A percentile compares a stretch with the other conserved stretches of the same genome.
Evolutionary conservation across 106 monocot genomes (phyloP).

Genomic region (Posidonia australis): DNA sequence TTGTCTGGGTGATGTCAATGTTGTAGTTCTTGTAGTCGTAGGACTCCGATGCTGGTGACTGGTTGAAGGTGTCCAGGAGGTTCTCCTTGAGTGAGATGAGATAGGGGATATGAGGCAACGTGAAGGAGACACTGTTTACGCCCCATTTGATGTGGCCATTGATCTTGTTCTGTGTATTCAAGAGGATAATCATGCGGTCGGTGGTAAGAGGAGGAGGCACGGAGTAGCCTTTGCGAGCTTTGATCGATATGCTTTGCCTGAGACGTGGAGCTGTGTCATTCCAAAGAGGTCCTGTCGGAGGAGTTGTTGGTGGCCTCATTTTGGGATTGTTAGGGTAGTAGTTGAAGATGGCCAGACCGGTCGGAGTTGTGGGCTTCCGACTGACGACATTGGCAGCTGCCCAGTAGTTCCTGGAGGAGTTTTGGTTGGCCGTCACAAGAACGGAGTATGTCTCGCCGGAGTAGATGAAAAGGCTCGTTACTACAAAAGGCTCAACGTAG

Average conservation of each 20-base stretch:
- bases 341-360: slow-evolving; percentile 55
- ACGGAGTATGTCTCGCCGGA: slow-evolving; percentile 95
- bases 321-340: slow-evolving; percentile 48
- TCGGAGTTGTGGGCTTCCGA: slow-evolving; percentile 41
- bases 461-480: slow-evolving; percentile 69
- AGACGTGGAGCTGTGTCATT: slow-evolving; percentile 43
- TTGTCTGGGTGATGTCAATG: slow-evolving; percentile 6
- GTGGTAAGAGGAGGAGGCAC: slow-evolving; percentile 33
- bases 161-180: slow-evolving; percentile 83
- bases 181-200: slow-evolving; percentile 47
- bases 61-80: slow-evolving; percentile 31
- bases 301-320: slow-evolving; percentile 7
- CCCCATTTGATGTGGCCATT: slow-evolving; percentile 48
- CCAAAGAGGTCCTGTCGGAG: slow-evolving; percentile 50
- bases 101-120: slow-evolving; percentile 58
- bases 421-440: slow-evolving; percentile 52
- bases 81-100: slow-evolving; percentile 44
- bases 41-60: slow-evolving; percentile 39
- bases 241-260: slow-evolving; percentile 31
- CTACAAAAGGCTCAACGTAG: slow-evolving; percentile 58
- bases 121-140: slow-evolving; percentile 72
- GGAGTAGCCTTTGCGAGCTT: slow-evolving; percentile 30
- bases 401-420: slow-evolving; percentile 77
- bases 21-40: slow-evolving; percentile 44
- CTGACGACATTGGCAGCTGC: slow-evolving; percentile 45